Evolutionary conservation across 257 asterid genomes (phyloP).

Genomic region (Sherardia arvensis): DNA sequence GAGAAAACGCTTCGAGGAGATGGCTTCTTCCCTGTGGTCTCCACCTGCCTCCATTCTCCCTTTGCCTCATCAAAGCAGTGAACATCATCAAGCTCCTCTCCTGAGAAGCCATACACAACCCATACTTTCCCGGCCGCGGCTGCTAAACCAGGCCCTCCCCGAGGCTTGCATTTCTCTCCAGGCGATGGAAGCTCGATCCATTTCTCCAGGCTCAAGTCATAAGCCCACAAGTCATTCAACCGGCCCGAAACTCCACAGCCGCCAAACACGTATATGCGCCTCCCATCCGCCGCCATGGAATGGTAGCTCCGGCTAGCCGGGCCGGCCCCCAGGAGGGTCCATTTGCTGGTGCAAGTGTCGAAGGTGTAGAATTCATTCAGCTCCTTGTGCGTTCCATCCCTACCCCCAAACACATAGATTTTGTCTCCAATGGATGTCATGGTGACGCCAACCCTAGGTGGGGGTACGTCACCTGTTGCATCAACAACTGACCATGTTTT

Average conservation of each 20-base stretch:
- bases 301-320: slow-evolving; percentile 82
- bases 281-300: slow-evolving; percentile 64
- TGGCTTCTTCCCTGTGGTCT: slow-evolving; percentile 72
- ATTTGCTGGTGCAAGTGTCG: slow-evolving; percentile 45
- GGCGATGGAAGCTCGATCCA: slow-evolving; percentile 57
- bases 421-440: slow-evolving; percentile 54
- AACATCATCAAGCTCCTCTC: slow-evolving; percentile 73
- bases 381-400: slow-evolving; percentile 73
- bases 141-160: slow-evolving; percentile 81
- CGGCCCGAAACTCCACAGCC: slow-evolving; percentile 79
- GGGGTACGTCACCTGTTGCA: slow-evolving; percentile 60
- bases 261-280: slow-evolving; percentile 55
- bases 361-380: slow-evolving; percentile 50
- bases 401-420: slow-evolving; percentile 72
- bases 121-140: slow-evolving; percentile 50
- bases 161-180: slow-evolving; percentile 54
- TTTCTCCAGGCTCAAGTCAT: slow-evolving; percentile 33
- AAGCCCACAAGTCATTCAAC: slow-evolving; percentile 79
- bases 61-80: slow-evolving; percentile 45
- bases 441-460: slow-evolving; percentile 86
- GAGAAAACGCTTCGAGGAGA: slow-evolving; percentile 69
- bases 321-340: slow-evolving; percentile 41
- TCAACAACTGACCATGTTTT: slow-evolving; percentile 61
- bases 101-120: slow-evolving; percentile 91
- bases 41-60: slow-evolving; percentile 54